Evolutionary conservation across 148 eudicot genomes (phyloP).

Genomic region (Oxyria digyna): DNA sequence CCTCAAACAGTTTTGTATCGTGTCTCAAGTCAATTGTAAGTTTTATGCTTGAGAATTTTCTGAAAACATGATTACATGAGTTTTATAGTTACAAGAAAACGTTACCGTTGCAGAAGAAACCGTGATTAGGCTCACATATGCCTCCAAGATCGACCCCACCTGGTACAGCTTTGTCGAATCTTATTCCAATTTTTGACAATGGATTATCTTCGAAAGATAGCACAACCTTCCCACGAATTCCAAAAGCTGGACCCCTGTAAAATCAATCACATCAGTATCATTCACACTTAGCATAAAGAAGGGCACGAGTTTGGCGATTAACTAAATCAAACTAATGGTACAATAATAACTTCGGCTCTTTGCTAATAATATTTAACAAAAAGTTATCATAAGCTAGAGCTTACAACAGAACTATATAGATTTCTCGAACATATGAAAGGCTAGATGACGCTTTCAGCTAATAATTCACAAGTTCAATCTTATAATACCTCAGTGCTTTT

Average conservation of each 20-base stretch:
- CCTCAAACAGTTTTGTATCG: not conserved
- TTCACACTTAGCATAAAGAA: not conserved
- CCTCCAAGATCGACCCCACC: constrained; percentile 86
- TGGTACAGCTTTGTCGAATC: constrained; percentile 65
- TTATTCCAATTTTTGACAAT: constrained; percentile 77
- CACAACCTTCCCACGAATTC: constrained; percentile 76
- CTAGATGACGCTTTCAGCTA: not conserved
- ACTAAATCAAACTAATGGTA: not conserved
- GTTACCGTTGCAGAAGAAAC: constrained; percentile 87
- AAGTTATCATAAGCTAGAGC: not conserved
- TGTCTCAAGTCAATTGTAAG: not conserved
- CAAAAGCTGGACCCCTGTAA: constrained; percentile 67
- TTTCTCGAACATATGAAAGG: not conserved
- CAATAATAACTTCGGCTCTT: not conserved
- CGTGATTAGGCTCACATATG: constrained; percentile 62
- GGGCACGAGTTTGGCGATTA: not conserved
- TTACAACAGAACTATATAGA: not conserved
- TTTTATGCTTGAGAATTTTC: not conserved
- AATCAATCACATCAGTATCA: not conserved
- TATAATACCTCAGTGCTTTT: not conserved
- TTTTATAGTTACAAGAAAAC: not conserved
- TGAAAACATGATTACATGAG: not conserved
- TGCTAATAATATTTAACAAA: not conserved
- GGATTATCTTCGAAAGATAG: constrained; percentile 78
- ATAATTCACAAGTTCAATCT: not conserved